Evolutionary conservation across 1,284 basidiomycete species (phyloP).

Genomic region (Nidula niveotomentosa): DNA sequence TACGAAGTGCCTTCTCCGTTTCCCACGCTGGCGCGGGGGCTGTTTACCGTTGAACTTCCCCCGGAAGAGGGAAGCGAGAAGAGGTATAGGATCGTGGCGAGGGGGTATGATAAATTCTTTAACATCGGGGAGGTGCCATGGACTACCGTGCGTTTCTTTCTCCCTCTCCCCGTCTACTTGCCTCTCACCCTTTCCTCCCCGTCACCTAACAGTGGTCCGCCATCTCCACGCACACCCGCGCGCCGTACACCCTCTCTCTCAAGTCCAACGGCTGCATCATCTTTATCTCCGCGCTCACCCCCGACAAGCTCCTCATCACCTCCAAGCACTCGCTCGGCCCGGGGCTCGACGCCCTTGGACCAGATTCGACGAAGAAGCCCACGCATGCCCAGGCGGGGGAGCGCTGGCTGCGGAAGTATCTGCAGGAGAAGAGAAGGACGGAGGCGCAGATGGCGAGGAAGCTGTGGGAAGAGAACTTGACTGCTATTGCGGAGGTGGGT

Average conservation of each 20-base stretch:
- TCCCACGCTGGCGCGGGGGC: conserved; percentile 88
- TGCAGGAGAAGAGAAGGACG: conserved; percentile 64
- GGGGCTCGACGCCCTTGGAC: conserved; percentile 19
- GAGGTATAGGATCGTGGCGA: conserved; percentile 75
- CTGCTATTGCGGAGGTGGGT: conserved; percentile 87
- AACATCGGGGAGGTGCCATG: conserved; percentile 96
- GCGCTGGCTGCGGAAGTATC: conserved; percentile 79
- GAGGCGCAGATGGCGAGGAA: conserved; percentile 73
- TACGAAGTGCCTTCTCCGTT: conserved; percentile 87
- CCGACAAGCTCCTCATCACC: conserved; percentile 78
- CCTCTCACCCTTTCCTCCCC: conserved; percentile 2
- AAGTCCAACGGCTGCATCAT: conserved; percentile 99
- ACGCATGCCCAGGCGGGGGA: conserved; percentile 83
- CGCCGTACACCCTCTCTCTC: conserved; percentile 88
- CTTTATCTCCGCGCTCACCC: conserved; percentile 87
- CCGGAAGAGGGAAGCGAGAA: conserved; percentile 7
- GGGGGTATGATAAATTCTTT: conserved; percentile 99
- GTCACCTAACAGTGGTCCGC: conserved; percentile 67
- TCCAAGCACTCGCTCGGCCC: conserved; percentile 90
- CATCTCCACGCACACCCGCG: conserved; percentile 67
- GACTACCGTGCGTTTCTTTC: conserved; percentile 70
- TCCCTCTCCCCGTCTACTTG: conserved; percentile 1
- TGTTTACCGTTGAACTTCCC: conserved; percentile 67
- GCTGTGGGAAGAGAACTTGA: conserved; percentile 88
- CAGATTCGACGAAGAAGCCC: conserved; percentile 11